Percentiles rank a stretch among this genome's conserved stretches.
phyloP scores from a whole-genome alignment of 306 rosid species.

The Geum urbanum region DNA sequence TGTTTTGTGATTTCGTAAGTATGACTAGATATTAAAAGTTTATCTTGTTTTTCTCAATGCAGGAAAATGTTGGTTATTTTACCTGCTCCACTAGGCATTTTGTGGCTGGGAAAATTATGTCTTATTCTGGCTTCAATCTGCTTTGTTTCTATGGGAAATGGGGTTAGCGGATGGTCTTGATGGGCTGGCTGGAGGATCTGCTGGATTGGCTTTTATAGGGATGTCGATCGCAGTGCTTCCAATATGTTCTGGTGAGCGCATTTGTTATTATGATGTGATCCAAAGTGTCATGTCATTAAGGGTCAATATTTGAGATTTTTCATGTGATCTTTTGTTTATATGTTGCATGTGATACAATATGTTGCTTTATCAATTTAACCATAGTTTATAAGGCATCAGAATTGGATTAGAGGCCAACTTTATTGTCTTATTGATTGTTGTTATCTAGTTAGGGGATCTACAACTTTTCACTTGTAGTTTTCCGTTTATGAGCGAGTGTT shows the following conservation, averaged over 20 bases:
- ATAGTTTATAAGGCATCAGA: background rate
- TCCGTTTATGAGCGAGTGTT: background rate
- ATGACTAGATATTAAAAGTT: background rate
- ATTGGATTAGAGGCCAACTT: background rate
- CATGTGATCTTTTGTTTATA: background rate
- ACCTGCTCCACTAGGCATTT: constrained; percentile 67
- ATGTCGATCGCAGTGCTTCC: constrained; percentile 98
- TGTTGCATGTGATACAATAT: background rate
- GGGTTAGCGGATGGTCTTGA: constrained; percentile 89
- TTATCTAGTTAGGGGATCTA: background rate
- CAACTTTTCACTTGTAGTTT: too few relatives aligned
- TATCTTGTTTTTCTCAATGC: constrained; percentile 29
- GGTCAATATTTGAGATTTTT: background rate
- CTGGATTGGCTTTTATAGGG: constrained; percentile 89
- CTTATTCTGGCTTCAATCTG: constrained; percentile 66
- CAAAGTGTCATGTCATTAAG: background rate
- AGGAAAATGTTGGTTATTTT: constrained; percentile 90
- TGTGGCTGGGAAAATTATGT: constrained; percentile 71
- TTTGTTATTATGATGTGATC: constrained; percentile 10
- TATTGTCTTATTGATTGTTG: background rate
- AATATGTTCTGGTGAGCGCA: constrained; percentile 75
- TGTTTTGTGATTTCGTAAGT: background rate
- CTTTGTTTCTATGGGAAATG: constrained; percentile 87
- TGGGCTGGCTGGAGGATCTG: constrained; percentile 90
- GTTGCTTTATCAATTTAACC: background rate